phyloP scores from a whole-genome alignment of 441 rosid species.

The Gossypium davidsonii region DNA sequence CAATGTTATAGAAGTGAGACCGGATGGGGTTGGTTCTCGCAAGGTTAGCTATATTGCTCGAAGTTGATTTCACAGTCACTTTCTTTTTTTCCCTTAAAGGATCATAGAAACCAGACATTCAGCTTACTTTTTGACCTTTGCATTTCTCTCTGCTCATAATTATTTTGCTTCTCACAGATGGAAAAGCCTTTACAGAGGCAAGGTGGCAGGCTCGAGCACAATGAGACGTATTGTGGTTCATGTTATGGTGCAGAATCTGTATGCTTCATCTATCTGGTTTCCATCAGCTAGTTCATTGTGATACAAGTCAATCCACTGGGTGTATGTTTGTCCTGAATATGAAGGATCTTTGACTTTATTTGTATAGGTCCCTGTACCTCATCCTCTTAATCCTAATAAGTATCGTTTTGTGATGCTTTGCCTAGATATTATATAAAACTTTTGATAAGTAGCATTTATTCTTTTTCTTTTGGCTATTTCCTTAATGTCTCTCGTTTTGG shows the following conservation, averaged over 20 bases:
- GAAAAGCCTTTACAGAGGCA: slow-evolving; percentile 90
- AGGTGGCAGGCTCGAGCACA: slow-evolving; percentile 94
- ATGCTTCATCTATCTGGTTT: slow-evolving; percentile 21
- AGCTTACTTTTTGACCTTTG: neutral
- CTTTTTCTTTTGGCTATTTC: neutral
- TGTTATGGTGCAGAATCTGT: slow-evolving; percentile 88
- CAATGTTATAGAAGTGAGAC: slow-evolving; percentile 68
- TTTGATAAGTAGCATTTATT: slow-evolving; percentile 5
- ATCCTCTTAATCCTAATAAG: neutral
- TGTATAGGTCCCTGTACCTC: neutral
- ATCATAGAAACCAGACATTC: neutral
- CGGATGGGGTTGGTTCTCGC: slow-evolving; percentile 79
- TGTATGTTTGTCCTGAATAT: neutral
- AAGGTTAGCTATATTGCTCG: slow-evolving; percentile 45
- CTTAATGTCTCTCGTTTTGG: slow-evolving; percentile 1
- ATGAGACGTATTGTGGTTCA: slow-evolving; percentile 91
- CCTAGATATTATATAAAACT: neutral
- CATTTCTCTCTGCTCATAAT: slow-evolving; percentile 2
- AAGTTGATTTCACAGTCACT: slow-evolving; percentile 3
- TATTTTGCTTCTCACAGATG: slow-evolving; percentile 43
- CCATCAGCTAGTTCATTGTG: neutral
- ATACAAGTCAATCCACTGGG: neutral
- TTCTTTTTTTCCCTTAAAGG: neutral
- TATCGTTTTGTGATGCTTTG: neutral
- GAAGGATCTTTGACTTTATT: slow-evolving; percentile 4